phyloP scores from a whole-genome alignment of 2,329 filamentous ascomycete species.

The Fonsecaea pugnacius region DNA sequence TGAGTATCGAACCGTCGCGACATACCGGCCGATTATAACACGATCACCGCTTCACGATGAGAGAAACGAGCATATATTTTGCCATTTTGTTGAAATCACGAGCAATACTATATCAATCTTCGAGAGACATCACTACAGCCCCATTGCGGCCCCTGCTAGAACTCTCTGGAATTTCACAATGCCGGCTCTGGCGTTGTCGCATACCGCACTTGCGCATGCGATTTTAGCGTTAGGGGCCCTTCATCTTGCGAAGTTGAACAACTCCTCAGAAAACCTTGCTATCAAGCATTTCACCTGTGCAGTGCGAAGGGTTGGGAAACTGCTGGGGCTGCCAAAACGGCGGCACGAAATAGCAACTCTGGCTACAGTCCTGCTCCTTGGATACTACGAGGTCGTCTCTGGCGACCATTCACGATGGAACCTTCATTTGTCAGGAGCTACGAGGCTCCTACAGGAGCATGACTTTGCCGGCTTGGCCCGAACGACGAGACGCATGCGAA shows the following conservation, averaged over 20 bases:
- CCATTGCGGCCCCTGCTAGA: constrained; percentile 64
- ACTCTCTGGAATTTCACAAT: constrained; percentile 73
- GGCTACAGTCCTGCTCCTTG: constrained; percentile 83
- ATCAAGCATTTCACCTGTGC: constrained; percentile 91
- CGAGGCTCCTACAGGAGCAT: constrained; percentile 76
- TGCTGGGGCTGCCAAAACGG: constrained; percentile 70
- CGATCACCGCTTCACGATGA: constrained; percentile 78
- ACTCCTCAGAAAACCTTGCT: constrained; percentile 74
- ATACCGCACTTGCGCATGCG: constrained; percentile 86
- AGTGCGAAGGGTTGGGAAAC: constrained; percentile 75
- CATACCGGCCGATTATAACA: constrained; percentile 36
- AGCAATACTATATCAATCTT: constrained; percentile 85
- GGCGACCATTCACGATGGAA: constrained; percentile 97
- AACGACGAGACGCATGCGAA: constrained; percentile 69
- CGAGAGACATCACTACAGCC: constrained; percentile 70
- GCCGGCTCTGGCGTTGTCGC: constrained; percentile 78
- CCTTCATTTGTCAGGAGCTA: constrained; percentile 82
- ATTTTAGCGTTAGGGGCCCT: constrained; percentile 85
- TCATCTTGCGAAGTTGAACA: constrained; percentile 83
- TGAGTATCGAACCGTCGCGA: constrained; percentile 24
- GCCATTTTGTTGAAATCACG: constrained; percentile 88
- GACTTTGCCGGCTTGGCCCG: constrained; percentile 75
- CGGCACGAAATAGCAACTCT: constrained; percentile 78
- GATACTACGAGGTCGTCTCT: constrained; percentile 92
- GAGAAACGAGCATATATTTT: constrained; percentile 80